Percentiles rank a stretch among this genome's conserved stretches.
These are phyloP conservation scores for Colletotrichum sp. DNA, from an alignment of 2,329 filamentous ascomycete genomes.

Conservation along the genomic window DNA sequence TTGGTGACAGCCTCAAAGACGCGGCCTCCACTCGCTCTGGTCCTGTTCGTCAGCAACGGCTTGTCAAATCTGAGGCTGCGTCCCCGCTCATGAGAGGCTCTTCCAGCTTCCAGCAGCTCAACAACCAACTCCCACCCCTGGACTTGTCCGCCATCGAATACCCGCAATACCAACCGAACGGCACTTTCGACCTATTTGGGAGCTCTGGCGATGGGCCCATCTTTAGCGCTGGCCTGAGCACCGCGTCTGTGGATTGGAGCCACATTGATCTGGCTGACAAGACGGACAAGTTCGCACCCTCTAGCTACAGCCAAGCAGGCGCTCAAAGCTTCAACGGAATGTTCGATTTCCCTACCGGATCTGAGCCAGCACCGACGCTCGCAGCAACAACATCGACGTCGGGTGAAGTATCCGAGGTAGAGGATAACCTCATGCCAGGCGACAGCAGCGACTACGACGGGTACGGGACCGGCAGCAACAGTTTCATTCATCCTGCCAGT, in stretches of 20 bases:
- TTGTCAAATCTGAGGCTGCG: constrained; percentile 65
- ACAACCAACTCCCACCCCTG: constrained; percentile 59
- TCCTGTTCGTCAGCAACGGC: constrained; percentile 52
- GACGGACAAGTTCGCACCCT: constrained; percentile 54
- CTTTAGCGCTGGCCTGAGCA: constrained; percentile 66
- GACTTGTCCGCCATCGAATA: constrained; percentile 64
- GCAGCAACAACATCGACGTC: constrained; percentile 66
- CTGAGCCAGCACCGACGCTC: constrained; percentile 60
- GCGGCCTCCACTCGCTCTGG: constrained; percentile 39
- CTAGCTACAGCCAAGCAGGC: constrained; percentile 59
- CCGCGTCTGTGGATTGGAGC: constrained; percentile 53
- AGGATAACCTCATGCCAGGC: constrained; percentile 58
- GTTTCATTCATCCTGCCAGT: constrained; percentile 29
- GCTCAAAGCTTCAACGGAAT: constrained; percentile 55
- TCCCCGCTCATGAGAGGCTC: constrained; percentile 60
- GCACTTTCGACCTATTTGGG: constrained; percentile 58
- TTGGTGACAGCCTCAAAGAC: constrained; percentile 44
- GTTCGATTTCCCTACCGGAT: constrained; percentile 57
- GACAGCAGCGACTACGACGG: constrained; percentile 51
- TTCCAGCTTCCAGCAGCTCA: constrained; percentile 56
- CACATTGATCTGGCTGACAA: constrained; percentile 52
- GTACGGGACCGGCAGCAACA: constrained; percentile 51
- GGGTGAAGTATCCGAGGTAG: constrained; percentile 71
- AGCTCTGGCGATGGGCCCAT: constrained; percentile 59
- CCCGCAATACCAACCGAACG: constrained; percentile 50